phyloP scores from a whole-genome alignment of 2,329 filamentous ascomycete genomes.

The Albophoma yamanashiensis region DNA sequence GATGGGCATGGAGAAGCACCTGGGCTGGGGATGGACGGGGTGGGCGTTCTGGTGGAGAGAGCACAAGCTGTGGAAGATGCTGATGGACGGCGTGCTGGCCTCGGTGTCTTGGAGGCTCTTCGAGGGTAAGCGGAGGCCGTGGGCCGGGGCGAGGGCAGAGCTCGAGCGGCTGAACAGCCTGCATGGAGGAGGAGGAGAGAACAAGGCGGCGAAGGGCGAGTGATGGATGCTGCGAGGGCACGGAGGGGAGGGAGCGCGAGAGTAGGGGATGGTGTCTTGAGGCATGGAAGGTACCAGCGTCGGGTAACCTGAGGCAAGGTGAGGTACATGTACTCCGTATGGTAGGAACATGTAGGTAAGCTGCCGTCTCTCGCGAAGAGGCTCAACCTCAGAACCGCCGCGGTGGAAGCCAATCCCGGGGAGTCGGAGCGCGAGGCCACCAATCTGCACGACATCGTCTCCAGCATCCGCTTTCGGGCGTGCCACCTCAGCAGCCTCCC shows the following conservation, averaged over 20 bases:
- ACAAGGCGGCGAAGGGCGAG: neutral
- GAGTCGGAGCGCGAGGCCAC: neutral
- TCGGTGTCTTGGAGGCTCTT: neutral
- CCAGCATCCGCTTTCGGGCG: neutral
- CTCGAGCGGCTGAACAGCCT: neutral
- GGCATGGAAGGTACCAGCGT: too few relatives aligned
- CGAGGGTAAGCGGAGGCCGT: neutral
- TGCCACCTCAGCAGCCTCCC: neutral
- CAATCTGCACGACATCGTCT: neutral
- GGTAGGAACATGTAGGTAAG: too few relatives aligned
- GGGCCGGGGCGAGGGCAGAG: neutral
- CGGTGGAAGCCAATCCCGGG: neutral
- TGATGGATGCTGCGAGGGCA: too few relatives aligned
- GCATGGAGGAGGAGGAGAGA: neutral
- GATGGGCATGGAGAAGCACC: constrained; percentile 24
- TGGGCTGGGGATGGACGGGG: constrained; percentile 17
- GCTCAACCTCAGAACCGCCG: neutral
- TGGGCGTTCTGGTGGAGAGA: neutral
- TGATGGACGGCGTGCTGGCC: neutral
- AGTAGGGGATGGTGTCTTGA: too few relatives aligned
- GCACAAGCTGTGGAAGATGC: neutral
- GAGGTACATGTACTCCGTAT: too few relatives aligned
- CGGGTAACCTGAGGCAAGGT: too few relatives aligned
- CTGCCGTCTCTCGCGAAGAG: too few relatives aligned
- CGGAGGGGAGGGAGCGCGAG: too few relatives aligned